Evolutionary conservation across 495 filamentous ascomycete species (phyloP).

Genomic region (Paragyromitra xinjiangensis): DNA sequence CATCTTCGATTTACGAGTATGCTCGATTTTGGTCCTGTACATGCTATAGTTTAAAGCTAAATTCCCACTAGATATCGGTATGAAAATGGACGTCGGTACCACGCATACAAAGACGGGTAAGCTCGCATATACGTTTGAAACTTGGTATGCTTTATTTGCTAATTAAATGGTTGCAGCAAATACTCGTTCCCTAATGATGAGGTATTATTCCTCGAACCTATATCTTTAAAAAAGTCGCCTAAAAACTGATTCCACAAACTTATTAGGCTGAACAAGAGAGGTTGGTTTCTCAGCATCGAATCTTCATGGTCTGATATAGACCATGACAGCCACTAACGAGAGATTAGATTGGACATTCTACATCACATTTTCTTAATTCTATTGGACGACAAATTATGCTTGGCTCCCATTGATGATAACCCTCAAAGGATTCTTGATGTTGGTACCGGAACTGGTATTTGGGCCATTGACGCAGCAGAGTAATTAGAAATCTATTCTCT

Average conservation of each 20-base stretch:
- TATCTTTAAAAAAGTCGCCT: neutral
- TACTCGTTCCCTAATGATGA: constrained; percentile 68
- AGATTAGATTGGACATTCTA: constrained; percentile 28
- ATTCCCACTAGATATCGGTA: constrained; percentile 29
- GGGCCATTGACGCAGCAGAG: constrained; percentile 59
- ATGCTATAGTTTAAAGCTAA: neutral
- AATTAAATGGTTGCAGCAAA: constrained; percentile 46
- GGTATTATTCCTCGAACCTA: neutral
- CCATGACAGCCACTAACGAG: neutral
- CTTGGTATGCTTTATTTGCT: neutral
- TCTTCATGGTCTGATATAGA: neutral
- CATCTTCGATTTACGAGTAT: constrained; percentile 30
- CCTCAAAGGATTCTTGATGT: constrained; percentile 65
- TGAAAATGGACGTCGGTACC: constrained; percentile 36
- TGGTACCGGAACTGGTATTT: constrained; percentile 66
- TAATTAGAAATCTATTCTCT: constrained; percentile 1
- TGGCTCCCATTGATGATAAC: constrained; percentile 58
- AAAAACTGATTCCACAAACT: neutral
- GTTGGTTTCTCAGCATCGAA: constrained; percentile 3
- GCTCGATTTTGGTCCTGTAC: neutral
- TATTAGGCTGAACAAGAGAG: constrained; percentile 43
- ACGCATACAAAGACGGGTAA: constrained; percentile 39
- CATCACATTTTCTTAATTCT: constrained; percentile 43
- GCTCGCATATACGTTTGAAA: neutral
- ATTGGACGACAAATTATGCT: constrained; percentile 60